phyloP scores from a whole-genome alignment of 495 filamentous ascomycete genomes.

The Niebla homalea region DNA sequence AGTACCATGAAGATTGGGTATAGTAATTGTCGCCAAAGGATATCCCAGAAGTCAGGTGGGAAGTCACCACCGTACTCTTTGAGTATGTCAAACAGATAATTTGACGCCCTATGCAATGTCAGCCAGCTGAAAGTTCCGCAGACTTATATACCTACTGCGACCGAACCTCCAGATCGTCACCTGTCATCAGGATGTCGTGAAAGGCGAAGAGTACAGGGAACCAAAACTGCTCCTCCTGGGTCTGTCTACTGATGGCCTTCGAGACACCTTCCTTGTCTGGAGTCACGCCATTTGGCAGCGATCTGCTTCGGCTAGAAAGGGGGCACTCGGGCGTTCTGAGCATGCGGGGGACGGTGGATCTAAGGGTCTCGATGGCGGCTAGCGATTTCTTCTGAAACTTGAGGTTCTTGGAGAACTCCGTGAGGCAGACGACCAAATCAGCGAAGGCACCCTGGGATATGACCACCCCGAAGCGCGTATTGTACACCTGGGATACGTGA shows the following conservation, averaged over 20 bases:
- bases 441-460: slow-evolving; percentile 95
- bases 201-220: slow-evolving; percentile 96
- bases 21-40: slow-evolving; percentile 88
- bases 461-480: slow-evolving; percentile 88
- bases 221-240: slow-evolving; percentile 94
- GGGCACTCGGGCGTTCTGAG: slow-evolving; percentile 92
- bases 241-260: slow-evolving; percentile 41
- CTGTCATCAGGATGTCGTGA: slow-evolving; percentile 98
- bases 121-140: not conserved
- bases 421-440: slow-evolving; percentile 89
- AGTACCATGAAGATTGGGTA: slow-evolving; percentile 98
- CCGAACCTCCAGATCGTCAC: slow-evolving; percentile 93
- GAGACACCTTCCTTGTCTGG: slow-evolving; percentile 33
- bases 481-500: slow-evolving; percentile 95
- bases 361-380: slow-evolving; percentile 89
- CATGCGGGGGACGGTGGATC: slow-evolving; percentile 85
- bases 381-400: slow-evolving; percentile 96
- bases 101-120: slow-evolving; percentile 53
- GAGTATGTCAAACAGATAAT: slow-evolving; percentile 89
- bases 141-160: slow-evolving; percentile 37
- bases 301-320: slow-evolving; percentile 46
- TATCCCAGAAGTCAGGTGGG: slow-evolving; percentile 93
- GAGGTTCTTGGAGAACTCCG: slow-evolving; percentile 96
- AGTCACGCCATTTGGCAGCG: slow-evolving; percentile 23
- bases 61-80: slow-evolving; percentile 84